Evolutionary conservation across 257 asterid genomes (phyloP).

Genomic region (Scutellaria barbata): DNA sequence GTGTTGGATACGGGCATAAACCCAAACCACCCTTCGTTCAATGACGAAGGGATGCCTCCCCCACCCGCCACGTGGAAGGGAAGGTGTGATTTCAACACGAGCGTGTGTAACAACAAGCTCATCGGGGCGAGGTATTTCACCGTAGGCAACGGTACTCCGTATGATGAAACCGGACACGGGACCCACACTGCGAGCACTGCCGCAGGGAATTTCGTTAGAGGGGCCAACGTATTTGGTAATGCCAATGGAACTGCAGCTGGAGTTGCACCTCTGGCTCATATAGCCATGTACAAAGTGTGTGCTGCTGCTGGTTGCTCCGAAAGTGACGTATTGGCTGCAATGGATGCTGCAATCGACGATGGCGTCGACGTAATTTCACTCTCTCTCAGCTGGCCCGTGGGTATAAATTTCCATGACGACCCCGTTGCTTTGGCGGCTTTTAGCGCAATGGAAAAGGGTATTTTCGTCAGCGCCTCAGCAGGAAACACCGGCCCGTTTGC

Average conservation of each 20-base stretch:
- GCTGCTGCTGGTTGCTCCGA: constrained; percentile 29
- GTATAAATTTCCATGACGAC: not conserved
- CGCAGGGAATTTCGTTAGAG: constrained; percentile 48
- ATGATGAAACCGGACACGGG: constrained; percentile 44
- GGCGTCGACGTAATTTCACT: constrained; percentile 49
- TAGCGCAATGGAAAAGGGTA: constrained; percentile 37
- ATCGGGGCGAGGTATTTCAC: constrained; percentile 49
- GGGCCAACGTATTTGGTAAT: constrained; percentile 47
- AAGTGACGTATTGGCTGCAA: constrained; percentile 43
- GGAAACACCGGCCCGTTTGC: constrained; percentile 37
- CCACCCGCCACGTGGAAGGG: constrained; percentile 35
- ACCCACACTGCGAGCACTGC: constrained; percentile 63
- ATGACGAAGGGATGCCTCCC: constrained; percentile 30
- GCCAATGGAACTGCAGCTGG: constrained; percentile 63
- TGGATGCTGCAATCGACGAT: constrained; percentile 53
- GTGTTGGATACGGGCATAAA: constrained; percentile 25
- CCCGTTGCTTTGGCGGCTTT: constrained; percentile 36
- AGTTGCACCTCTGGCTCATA: constrained; percentile 55
- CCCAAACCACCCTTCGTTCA: constrained; percentile 33
- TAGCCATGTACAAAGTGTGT: constrained; percentile 54
- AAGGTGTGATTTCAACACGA: constrained; percentile 43
- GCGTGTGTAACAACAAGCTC: constrained; percentile 47
- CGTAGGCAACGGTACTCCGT: constrained; percentile 11
- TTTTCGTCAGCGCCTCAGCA: constrained; percentile 39
- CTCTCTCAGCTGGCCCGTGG: constrained; percentile 37